Evolutionary conservation across 1,139 yeast species (phyloP).

Genomic region (Kluyveromyces sp.): DNA sequence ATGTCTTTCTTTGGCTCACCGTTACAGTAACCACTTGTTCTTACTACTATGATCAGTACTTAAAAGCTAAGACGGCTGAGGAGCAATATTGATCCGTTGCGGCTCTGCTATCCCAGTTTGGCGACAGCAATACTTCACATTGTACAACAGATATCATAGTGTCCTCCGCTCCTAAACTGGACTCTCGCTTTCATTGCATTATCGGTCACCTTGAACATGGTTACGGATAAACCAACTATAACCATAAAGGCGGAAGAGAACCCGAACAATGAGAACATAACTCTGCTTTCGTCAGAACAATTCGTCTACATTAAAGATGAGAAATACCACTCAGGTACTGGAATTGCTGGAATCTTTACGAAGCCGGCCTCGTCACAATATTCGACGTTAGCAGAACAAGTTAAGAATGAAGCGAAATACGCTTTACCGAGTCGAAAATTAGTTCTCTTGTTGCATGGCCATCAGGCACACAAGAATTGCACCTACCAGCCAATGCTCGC

Average conservation of each 20-base stretch:
- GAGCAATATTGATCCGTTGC: no score
- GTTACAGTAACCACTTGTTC: no score
- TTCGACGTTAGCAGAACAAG: conserved; percentile 20
- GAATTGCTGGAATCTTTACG: conserved; percentile 33
- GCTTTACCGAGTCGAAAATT: conserved; percentile 35
- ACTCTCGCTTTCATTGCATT: not conserved
- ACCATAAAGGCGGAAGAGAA: conserved; percentile 2
- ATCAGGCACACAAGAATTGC: conserved; percentile 76
- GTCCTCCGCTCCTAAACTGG: no score
- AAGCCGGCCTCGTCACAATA: conserved; percentile 27
- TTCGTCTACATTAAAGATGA: conserved; percentile 20
- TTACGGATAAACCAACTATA: conserved; percentile 1
- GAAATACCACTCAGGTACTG: conserved; percentile 20
- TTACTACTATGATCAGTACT: no score
- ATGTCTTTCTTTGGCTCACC: no score
- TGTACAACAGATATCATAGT: no score
- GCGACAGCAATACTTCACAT: no score
- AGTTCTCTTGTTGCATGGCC: conserved; percentile 62
- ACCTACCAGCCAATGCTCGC: conserved; percentile 66
- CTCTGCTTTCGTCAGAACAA: conserved; percentile 13
- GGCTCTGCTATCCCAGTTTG: no score
- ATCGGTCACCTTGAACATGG: not conserved
- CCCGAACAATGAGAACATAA: conserved; percentile 4
- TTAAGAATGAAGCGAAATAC: conserved; percentile 16
- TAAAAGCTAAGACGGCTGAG: no score